These are phyloP conservation scores for Juncus effusus DNA, from an alignment of 176 grass and related monocot species.

Conservation along the genomic window DNA sequence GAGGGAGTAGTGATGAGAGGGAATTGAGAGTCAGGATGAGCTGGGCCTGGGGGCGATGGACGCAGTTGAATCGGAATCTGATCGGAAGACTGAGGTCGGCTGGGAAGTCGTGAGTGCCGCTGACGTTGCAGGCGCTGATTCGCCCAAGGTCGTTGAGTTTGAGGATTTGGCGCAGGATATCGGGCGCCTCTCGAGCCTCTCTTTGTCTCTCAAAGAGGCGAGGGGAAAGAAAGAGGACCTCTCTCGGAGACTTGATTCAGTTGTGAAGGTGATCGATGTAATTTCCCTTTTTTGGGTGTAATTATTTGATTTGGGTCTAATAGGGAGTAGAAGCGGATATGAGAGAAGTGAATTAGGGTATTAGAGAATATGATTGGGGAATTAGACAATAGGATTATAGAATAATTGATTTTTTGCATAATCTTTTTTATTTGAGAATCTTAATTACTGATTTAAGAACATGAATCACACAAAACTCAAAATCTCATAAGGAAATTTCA, in stretches of 20 bases:
- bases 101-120: conserved; percentile 38
- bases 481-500: too few species aligned
- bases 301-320: conserved; percentile 14
- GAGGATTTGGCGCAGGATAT: conserved; percentile 95
- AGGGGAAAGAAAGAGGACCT: conserved; percentile 57
- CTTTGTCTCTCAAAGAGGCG: conserved; percentile 34
- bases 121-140: conserved; percentile 38
- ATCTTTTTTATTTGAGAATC: too few species aligned
- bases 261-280: conserved; percentile 47
- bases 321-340: neutral
- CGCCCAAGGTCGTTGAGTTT: conserved; percentile 69
- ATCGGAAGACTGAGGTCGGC: conserved; percentile 7
- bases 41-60: conserved; percentile 26
- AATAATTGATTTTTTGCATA: conserved; percentile 1
- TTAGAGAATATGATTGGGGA: neutral
- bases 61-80: conserved; percentile 16
- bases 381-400: neutral
- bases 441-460: neutral
- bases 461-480: too few species aligned
- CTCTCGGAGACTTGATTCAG: conserved; percentile 45
- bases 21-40: conserved; percentile 19
- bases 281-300: conserved; percentile 1
- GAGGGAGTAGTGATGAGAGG: conserved; percentile 5
- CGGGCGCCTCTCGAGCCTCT: conserved; percentile 74
- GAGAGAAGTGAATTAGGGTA: neutral